Evolutionary conservation across 202 grass and related monocot genomes (phyloP).

Genomic region (Sporobolus alterniflorus): DNA sequence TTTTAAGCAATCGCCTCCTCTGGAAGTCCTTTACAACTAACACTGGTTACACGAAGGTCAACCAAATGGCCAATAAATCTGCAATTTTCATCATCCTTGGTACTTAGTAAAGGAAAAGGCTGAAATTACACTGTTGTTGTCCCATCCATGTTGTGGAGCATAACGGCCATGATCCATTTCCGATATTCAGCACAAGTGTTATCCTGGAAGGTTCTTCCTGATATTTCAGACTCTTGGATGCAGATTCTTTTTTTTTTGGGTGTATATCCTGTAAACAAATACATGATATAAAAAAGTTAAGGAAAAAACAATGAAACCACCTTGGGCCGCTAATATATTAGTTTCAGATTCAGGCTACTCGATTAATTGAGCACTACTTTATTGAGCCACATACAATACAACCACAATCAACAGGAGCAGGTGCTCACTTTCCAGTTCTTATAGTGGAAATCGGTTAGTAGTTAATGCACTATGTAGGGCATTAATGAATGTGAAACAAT

Average conservation of each 20-base stretch:
- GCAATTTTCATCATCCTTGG: constrained; percentile 78
- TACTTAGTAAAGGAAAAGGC: constrained; percentile 92
- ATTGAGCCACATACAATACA: background rate
- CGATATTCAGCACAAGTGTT: constrained; percentile 48
- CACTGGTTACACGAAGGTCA: constrained; percentile 53
- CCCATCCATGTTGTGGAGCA: constrained; percentile 87
- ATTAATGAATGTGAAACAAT: background rate
- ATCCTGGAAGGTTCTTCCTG: constrained; percentile 53
- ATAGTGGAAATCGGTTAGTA: background rate
- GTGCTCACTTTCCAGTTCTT: background rate
- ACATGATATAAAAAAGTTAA: constrained; percentile 56
- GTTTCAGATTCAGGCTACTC: constrained; percentile 19
- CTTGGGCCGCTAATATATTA: constrained; percentile 30
- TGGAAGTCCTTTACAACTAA: constrained; percentile 78
- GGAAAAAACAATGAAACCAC: constrained; percentile 25
- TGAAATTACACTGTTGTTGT: constrained; percentile 99
- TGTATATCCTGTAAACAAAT: constrained; percentile 85
- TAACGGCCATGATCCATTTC: constrained; percentile 90
- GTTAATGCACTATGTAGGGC: background rate
- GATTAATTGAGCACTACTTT: background rate
- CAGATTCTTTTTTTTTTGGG: constrained; percentile 34
- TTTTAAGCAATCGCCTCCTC: constrained; percentile 82
- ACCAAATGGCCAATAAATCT: constrained; percentile 84
- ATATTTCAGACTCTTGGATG: constrained; percentile 52
- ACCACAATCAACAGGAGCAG: background rate